Evolutionary conservation across 768 basidiomycete genomes (phyloP), one percentile per base, ranked within the genome.

Genomic region (Kwoniella shandongensis): DNA sequence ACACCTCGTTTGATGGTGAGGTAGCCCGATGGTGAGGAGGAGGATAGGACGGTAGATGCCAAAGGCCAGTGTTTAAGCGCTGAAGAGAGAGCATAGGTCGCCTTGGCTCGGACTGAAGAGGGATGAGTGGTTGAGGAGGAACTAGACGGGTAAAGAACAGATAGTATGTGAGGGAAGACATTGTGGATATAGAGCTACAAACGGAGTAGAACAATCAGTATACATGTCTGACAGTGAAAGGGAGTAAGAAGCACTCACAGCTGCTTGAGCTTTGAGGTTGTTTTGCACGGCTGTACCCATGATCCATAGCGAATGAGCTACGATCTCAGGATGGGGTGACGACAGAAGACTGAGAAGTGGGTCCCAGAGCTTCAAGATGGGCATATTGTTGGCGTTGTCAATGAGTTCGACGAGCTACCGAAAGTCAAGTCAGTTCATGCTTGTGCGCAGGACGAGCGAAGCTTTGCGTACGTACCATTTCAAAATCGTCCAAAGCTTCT

Each of bases 351-450:
- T 22, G 35, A 77, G 51, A 8, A 78, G 45, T 10, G 73, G 70
- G 29, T 73, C 66, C 77, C 77, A 78, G 39, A 78, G 49, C 52
- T 72, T 72, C 46, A 78, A 54, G 13, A 69, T 62, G 10, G 74
- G 62, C 59, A 78, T 68, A 56, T 78, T 76, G 54, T 73, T 73
- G 59, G 77, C 77, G 50, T 78, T 78, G 56, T 78, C 77, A 55
- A 78, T 73, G 32, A 64, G 57, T 54, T 78, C 77, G 44, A 78
- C 67, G n/a, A 77, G 60, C 76, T 77, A 45, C 13, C 30, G 11
- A 26, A 42, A 35, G 20, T 29, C 18, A 18, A 22, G 15, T 41
- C 51, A 40, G 51, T 53, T 10, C 45, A 39, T 49, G 27, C 26
- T 12, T 5, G 10, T 40, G 35, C 18, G 13, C 51, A 29, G 20